A percentile compares a stretch with the other conserved stretches of the same genome.
These are phyloP conservation scores for Phaseolus lunatus DNA, from an alignment of 306 rosid species.

Conservation along the genomic window DNA sequence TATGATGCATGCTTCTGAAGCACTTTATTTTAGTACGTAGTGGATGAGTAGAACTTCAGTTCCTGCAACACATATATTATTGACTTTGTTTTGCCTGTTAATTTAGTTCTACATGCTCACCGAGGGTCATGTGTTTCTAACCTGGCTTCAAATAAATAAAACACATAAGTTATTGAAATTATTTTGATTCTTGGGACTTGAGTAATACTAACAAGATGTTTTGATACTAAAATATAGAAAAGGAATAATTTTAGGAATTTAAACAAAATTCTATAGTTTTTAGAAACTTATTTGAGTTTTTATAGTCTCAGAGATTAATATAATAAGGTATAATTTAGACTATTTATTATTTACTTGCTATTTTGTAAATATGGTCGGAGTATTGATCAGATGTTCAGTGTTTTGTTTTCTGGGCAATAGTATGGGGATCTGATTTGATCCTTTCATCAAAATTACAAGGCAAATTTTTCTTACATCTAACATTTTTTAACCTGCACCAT, in stretches of 20 bases:
- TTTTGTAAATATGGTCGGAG: not conserved
- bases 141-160: not conserved
- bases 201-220: no score
- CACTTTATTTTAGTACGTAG: slow-evolving; percentile 4
- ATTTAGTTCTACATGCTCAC: not conserved
- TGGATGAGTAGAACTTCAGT: not conserved
- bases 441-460: not conserved
- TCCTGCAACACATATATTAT: not conserved
- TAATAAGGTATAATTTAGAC: no score
- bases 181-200: no score
- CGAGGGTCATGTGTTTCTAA: not conserved
- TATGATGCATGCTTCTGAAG: slow-evolving; percentile 30
- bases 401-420: not conserved
- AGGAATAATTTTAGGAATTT: no score
- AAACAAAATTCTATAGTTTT: no score
- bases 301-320: no score
- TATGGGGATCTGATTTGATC: not conserved
- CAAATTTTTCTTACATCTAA: no score
- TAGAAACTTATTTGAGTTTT: no score
- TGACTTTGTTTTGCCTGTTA: slow-evolving; percentile 6
- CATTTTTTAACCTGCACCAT: no score
- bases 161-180: no score
- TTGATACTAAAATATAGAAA: no score
- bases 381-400: not conserved
- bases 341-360: not conserved